phyloP scores from a whole-genome alignment of 257 asterid species.

The Lithospermum erythrorhizon region DNA sequence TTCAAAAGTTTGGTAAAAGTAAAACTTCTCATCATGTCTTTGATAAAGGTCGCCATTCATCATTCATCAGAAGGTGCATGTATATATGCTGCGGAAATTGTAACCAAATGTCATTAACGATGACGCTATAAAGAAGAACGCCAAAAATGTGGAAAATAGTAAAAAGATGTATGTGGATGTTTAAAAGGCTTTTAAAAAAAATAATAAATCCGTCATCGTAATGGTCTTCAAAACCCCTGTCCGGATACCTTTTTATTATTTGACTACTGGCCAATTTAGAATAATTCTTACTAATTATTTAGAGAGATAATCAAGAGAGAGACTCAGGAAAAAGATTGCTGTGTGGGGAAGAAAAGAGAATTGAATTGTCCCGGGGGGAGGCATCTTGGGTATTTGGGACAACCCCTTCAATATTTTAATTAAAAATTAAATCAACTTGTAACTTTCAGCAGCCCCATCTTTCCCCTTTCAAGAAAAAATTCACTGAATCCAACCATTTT shows the following conservation, averaged over 20 bases:
- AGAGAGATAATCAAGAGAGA: background rate
- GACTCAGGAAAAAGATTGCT: background rate
- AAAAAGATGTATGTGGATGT: background rate
- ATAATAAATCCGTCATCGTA: too few species aligned
- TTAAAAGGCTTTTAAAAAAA: too few species aligned
- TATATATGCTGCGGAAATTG: background rate
- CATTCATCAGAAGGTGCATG: too few species aligned
- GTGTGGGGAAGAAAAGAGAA: background rate
- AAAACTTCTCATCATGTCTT: background rate
- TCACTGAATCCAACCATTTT: slow-evolving; percentile 25
- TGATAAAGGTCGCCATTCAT: background rate
- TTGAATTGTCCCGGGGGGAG: background rate
- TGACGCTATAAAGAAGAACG: background rate
- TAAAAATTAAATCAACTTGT: slow-evolving; percentile 10
- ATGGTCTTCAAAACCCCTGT: too few species aligned
- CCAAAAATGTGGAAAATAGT: background rate
- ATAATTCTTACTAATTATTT: too few species aligned
- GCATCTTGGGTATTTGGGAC: slow-evolving; percentile 1
- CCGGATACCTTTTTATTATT: too few species aligned
- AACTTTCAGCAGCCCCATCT: slow-evolving; percentile 14
- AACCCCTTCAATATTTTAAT: background rate
- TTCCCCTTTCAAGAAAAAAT: background rate
- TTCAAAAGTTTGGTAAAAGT: too few species aligned
- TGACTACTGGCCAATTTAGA: background rate
- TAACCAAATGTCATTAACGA: background rate